These are phyloP conservation scores for Xylaria intraflava DNA, from an alignment of 495 filamentous ascomycete genomes.

Conservation along the genomic window DNA sequence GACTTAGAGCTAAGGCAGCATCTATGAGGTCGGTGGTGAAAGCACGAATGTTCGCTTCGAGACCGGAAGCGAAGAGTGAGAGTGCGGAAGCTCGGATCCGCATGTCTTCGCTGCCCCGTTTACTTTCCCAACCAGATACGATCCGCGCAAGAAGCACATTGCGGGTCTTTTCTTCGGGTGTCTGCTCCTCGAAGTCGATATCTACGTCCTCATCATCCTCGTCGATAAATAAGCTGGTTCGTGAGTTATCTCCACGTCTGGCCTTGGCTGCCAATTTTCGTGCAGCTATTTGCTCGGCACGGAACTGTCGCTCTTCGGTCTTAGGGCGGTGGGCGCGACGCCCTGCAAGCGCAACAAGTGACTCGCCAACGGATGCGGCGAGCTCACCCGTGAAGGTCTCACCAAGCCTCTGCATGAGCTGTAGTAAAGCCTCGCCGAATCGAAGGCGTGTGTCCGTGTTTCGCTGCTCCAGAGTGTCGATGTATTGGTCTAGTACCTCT, in stretches of 20 bases:
- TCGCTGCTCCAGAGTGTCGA: slow-evolving; percentile 53
- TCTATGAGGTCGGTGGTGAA: slow-evolving; percentile 50
- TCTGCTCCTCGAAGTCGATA: slow-evolving; percentile 39
- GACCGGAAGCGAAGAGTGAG: slow-evolving; percentile 58
- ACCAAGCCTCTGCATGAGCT: slow-evolving; percentile 60
- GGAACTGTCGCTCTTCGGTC: slow-evolving; percentile 44
- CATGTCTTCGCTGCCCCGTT: slow-evolving; percentile 64
- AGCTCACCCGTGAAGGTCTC: slow-evolving; percentile 53
- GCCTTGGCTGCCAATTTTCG: slow-evolving; percentile 39
- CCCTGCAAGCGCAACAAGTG: slow-evolving; percentile 60
- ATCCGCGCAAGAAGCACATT: slow-evolving; percentile 55
- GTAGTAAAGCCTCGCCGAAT: slow-evolving; percentile 66
- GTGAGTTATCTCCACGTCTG: background rate
- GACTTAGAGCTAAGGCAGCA: slow-evolving; percentile 57
- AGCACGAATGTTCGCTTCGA: slow-evolving; percentile 61
- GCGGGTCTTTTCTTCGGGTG: slow-evolving; percentile 42
- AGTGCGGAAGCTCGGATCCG: slow-evolving; percentile 72
- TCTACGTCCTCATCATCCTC: slow-evolving; percentile 50
- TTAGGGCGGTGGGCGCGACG: slow-evolving; percentile 53
- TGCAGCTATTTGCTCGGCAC: slow-evolving; percentile 39
- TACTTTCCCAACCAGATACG: slow-evolving; percentile 66
- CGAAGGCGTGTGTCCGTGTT: slow-evolving; percentile 61
- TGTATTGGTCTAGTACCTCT: slow-evolving; percentile 62
- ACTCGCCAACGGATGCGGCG: slow-evolving; percentile 50
- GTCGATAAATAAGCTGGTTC: slow-evolving; percentile 20